Evolutionary conservation across 495 filamentous ascomycete species (phyloP), one percentile per base, ranked within the genome.

Genomic region (Pyrenula massariospora): DNA sequence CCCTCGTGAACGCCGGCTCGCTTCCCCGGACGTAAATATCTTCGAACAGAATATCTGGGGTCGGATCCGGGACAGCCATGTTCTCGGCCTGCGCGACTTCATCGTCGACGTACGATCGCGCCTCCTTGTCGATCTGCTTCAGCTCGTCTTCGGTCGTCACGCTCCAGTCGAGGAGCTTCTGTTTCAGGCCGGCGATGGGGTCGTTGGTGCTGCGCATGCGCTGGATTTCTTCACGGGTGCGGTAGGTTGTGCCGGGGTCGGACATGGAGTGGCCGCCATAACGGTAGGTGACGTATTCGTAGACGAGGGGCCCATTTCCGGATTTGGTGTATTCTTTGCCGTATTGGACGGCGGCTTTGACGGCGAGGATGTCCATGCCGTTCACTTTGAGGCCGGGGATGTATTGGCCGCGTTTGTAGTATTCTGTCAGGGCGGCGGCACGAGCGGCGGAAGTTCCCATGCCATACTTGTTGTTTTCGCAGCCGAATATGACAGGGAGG

Each of bases 371-470:
- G 71, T 98, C 93, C 93, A 98, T 98, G 70, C 89, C 93, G 77
- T 98, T 98, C 70, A 98, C 89, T 79, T 97, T 98, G 57, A 98
- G 84, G 76, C 93, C 93, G 58, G 93, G 93, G 65, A 98, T 98
- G 79, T 97, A 98, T 78, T 98, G 93, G 60, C 93, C 93, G 74
- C 93, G 94, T 83, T 97, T 96, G 85, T 98, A 98, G 86, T 98
- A 98, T 71, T 98, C 94, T 67, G 93, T 96, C 62, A 96, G 74
- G 60, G 93, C 93, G 60, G 92, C 88, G 61, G 93, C 87, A 64
- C 93, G 90, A 68, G 88, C 86, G 59, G 93, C 93, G 56, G 93
- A 89, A 54, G 93, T 98, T 73, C 94, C 93, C 93, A 98, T 98
- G 71, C 93, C 93, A 75, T 98, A 98, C 77, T 98, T 97, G 85